Percentiles rank a stretch among this genome's conserved stretches.
Conservation (phyloP, 2,329 filamentous ascomycete genomes). For the Epicoccum sorghinum region DNA sequence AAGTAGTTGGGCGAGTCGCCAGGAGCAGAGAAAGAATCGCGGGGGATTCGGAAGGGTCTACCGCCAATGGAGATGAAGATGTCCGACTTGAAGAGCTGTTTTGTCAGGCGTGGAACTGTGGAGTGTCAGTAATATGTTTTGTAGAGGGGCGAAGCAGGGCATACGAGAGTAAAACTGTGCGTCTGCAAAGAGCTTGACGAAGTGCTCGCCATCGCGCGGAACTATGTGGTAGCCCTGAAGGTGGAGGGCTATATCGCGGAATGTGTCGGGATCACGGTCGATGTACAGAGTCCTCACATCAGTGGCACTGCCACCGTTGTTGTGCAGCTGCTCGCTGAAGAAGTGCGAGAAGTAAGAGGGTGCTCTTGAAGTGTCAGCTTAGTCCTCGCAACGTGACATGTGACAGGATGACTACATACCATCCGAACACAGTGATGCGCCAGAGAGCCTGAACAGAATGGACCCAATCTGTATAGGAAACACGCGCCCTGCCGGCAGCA, state of each 20-base stretch:
- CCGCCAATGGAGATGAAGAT: slow-evolving; percentile 93
- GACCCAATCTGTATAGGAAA: slow-evolving; percentile 75
- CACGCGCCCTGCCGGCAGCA: slow-evolving; percentile 72
- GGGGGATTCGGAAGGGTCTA: slow-evolving; percentile 85
- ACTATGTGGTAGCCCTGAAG: slow-evolving; percentile 87
- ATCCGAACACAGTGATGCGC: slow-evolving; percentile 74
- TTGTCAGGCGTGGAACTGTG: slow-evolving; percentile 83
- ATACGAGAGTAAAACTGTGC: slow-evolving; percentile 90
- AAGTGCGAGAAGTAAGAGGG: slow-evolving; percentile 97
- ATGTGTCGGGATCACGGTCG: slow-evolving; percentile 88
- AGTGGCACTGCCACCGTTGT: slow-evolving; percentile 64
- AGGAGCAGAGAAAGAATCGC: slow-evolving; percentile 81
- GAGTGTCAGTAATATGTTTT: slow-evolving; percentile 16
- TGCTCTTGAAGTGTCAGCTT: slow-evolving; percentile 67
- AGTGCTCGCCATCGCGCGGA: slow-evolving; percentile 82
- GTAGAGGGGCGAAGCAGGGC: slow-evolving; percentile 28
- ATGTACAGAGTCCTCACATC: slow-evolving; percentile 86
- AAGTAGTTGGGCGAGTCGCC: slow-evolving; percentile 98
- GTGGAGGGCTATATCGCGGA: slow-evolving; percentile 87
- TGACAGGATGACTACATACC: slow-evolving; percentile 55
- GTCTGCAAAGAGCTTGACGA: slow-evolving; percentile 90
- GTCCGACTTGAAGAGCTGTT: slow-evolving; percentile 87
- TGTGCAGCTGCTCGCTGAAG: slow-evolving; percentile 80
- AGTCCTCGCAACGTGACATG: neutral
- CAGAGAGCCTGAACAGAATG: slow-evolving; percentile 71